Conservation (phyloP, 202 grass and related monocot species). For the Carex sylvatica region DNA sequence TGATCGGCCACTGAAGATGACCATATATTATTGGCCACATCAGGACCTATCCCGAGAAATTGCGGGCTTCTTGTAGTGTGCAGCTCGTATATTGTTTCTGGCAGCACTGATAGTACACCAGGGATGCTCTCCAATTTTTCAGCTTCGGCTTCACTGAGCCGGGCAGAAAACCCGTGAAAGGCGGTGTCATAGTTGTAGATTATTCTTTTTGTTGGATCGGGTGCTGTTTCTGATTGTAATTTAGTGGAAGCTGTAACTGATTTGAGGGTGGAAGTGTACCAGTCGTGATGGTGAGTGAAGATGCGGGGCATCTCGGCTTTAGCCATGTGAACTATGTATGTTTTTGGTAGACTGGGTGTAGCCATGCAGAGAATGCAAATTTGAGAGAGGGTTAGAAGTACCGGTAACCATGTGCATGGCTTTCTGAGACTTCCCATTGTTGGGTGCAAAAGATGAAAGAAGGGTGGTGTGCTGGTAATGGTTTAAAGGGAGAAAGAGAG, state of each 20-base stretch:
- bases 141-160: slow-evolving; percentile 57
- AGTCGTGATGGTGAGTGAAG: slow-evolving; percentile 59
- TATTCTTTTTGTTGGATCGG: slow-evolving; percentile 38
- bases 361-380: slow-evolving; percentile 23
- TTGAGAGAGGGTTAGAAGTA: slow-evolving; percentile 38
- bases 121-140: slow-evolving; percentile 54
- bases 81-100: slow-evolving; percentile 68
- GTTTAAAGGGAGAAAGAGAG: background rate
- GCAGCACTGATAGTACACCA: slow-evolving; percentile 66
- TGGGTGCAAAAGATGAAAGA: slow-evolving; percentile 18
- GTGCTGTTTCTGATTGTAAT: slow-evolving; percentile 26
- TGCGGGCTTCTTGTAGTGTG: slow-evolving; percentile 92
- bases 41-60: slow-evolving; percentile 80
- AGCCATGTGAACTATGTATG: slow-evolving; percentile 83
- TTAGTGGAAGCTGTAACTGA: slow-evolving; percentile 30
- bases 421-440: slow-evolving; percentile 34
- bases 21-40: slow-evolving; percentile 62
- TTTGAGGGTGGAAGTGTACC: slow-evolving; percentile 75
- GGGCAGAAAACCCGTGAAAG: slow-evolving; percentile 79
- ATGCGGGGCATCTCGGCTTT: slow-evolving; percentile 57
- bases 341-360: slow-evolving; percentile 30
- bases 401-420: slow-evolving; percentile 33
- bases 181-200: slow-evolving; percentile 81
- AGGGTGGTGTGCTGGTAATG: background rate
- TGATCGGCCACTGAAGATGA: slow-evolving; percentile 56